Percentiles rank a stretch among this genome's conserved stretches.
phyloP scores from a whole-genome alignment of 768 basidiomycete genomes.

The Kockovaella imperatae region DNA sequence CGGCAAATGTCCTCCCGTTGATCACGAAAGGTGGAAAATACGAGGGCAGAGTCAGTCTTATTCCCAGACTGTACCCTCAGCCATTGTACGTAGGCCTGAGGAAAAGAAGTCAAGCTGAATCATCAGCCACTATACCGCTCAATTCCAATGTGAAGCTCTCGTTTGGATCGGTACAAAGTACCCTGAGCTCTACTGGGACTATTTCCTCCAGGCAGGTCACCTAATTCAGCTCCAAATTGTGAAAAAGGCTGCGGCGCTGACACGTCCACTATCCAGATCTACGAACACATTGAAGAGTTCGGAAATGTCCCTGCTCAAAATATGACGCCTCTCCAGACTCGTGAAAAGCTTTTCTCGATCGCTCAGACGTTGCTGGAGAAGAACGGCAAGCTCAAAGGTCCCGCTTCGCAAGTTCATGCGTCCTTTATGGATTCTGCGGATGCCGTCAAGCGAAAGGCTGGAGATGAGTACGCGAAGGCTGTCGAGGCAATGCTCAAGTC shows the following conservation, averaged over 20 bases:
- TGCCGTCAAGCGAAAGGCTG: constrained; percentile 48
- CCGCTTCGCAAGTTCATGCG: constrained; percentile 52
- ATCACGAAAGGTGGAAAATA: constrained; percentile 49
- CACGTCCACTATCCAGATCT: constrained; percentile 52
- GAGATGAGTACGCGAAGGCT: constrained; percentile 63
- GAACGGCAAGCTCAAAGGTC: constrained; percentile 48
- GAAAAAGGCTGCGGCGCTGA: neutral
- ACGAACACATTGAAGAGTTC: constrained; percentile 66
- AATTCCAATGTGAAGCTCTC: constrained; percentile 69
- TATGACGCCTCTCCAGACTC: constrained; percentile 62
- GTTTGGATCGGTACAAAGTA: constrained; percentile 66
- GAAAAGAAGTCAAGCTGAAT: constrained; percentile 2
- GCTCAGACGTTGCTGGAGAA: constrained; percentile 25
- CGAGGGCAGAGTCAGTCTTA: constrained; percentile 60
- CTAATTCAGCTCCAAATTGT: neutral
- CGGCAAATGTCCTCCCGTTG: constrained; percentile 30
- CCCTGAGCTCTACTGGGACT: constrained; percentile 73
- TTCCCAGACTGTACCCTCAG: constrained; percentile 42
- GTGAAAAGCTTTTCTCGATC: constrained; percentile 57
- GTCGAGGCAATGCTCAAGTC: constrained; percentile 70
- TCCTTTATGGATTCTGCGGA: constrained; percentile 58
- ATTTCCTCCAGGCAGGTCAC: constrained; percentile 48
- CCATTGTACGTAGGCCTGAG: constrained; percentile 44
- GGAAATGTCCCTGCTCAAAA: constrained; percentile 66
- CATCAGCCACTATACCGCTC: constrained; percentile 46